Percentiles rank a stretch among this genome's conserved stretches.
These are phyloP conservation scores for Biscogniauxia marginata DNA, from an alignment of 2,329 filamentous ascomycete genomes.

Conservation along the genomic window DNA sequence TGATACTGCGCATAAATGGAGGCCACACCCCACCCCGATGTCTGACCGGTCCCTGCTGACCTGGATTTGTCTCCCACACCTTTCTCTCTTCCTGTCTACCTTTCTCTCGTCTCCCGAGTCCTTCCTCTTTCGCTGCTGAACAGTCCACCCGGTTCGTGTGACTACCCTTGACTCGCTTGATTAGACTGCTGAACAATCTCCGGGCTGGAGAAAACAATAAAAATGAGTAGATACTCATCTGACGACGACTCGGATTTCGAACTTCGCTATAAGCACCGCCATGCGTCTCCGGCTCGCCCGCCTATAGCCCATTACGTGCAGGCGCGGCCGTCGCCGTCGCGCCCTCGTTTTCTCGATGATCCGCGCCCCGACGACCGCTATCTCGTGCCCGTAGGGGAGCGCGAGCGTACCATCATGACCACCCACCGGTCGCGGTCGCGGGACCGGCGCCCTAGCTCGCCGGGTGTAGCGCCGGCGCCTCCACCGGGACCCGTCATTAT, in stretches of 20 bases:
- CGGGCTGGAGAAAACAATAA: background rate
- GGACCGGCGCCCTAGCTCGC: constrained; percentile 45
- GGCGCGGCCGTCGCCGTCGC: constrained; percentile 34
- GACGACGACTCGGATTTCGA: constrained; percentile 57
- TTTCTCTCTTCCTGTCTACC: background rate
- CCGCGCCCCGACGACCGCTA: constrained; percentile 34
- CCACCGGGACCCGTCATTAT: constrained; percentile 50
- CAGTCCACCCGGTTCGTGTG: background rate
- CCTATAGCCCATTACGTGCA: constrained; percentile 47
- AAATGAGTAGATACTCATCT: constrained; percentile 34
- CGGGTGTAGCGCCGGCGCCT: constrained; percentile 29
- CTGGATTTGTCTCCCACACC: background rate
- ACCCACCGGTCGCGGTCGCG: constrained; percentile 45
- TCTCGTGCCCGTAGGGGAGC: constrained; percentile 45
- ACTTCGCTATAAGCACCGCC: constrained; percentile 45
- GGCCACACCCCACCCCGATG: background rate
- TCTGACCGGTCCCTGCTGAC: background rate
- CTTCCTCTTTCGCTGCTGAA: background rate
- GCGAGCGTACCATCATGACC: constrained; percentile 47
- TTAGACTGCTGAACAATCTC: background rate
- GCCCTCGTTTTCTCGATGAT: constrained; percentile 42
- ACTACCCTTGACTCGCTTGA: background rate
- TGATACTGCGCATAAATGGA: background rate
- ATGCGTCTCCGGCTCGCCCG: constrained; percentile 31
- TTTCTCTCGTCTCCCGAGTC: background rate